Evolutionary conservation across 2,329 filamentous ascomycete species (phyloP).

Genomic region (Colletotrichum australisinense): DNA sequence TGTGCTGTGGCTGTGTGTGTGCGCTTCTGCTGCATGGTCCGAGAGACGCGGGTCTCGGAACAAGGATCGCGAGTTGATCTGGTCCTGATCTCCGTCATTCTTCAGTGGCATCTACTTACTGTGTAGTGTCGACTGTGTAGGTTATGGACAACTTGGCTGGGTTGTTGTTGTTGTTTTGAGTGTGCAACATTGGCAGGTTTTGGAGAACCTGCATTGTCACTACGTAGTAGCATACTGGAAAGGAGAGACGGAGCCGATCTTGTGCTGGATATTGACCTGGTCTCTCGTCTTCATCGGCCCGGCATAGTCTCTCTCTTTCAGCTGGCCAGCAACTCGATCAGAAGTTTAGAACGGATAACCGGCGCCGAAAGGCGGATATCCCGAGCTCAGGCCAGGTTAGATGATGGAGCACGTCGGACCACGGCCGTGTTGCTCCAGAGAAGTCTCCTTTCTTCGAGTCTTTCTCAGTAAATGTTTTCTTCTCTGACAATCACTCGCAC

Average conservation of each 20-base stretch:
- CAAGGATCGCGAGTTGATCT: neutral
- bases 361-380: conserved; percentile 8
- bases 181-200: neutral
- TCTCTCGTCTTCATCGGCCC: neutral
- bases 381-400: neutral
- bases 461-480: neutral
- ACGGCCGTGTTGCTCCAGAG: neutral
- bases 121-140: no score
- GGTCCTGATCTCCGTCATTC: neutral
- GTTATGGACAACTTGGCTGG: neutral
- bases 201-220: neutral
- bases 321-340: neutral
- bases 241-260: neutral
- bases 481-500: neutral
- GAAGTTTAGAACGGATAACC: neutral
- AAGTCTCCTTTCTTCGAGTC: neutral
- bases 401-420: neutral
- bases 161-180: neutral
- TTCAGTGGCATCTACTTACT: neutral
- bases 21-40: conserved; percentile 9
- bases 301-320: neutral
- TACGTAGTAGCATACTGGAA: neutral
- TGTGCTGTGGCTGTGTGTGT: conserved; percentile 16
- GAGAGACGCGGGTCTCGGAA: neutral
- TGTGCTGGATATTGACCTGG: neutral